Evolutionary conservation across 2,329 filamentous ascomycete species (phyloP).

Genomic region (Geosmithia flava): DNA sequence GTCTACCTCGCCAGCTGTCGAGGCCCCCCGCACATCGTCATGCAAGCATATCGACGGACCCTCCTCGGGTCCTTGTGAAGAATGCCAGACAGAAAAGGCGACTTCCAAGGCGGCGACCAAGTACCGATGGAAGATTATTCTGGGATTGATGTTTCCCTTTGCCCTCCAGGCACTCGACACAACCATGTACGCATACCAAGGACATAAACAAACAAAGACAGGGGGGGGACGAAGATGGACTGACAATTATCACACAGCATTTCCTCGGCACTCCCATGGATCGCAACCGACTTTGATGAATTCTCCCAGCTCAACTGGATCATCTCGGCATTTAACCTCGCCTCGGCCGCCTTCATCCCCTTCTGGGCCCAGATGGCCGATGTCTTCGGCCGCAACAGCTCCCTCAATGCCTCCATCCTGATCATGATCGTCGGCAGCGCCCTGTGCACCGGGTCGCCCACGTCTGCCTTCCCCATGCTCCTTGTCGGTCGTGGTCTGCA

Average conservation of each 20-base stretch:
- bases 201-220: background rate
- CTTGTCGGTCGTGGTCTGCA: constrained; percentile 52
- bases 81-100: constrained; percentile 17
- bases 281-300: constrained; percentile 51
- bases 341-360: constrained; percentile 54
- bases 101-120: constrained; percentile 18
- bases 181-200: constrained; percentile 32
- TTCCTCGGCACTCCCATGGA: constrained; percentile 30
- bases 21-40: background rate
- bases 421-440: constrained; percentile 48
- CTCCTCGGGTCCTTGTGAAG: constrained; percentile 2
- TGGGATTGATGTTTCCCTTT: constrained; percentile 47
- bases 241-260: constrained; percentile 11
- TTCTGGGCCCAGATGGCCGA: constrained; percentile 53
- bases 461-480: constrained; percentile 41
- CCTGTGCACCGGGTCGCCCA: constrained; percentile 45
- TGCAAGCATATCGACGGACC: constrained; percentile 10
- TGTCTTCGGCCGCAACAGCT: constrained; percentile 48
- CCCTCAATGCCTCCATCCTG: constrained; percentile 43
- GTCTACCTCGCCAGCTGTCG: too few species aligned
- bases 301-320: constrained; percentile 55
- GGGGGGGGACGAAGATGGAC: background rate
- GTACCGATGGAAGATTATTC: constrained; percentile 46
- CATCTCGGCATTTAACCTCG: constrained; percentile 55
- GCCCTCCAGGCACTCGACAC: constrained; percentile 50